These are phyloP conservation scores for Catunica adiposa DNA, from an alignment of 2,329 filamentous ascomycete genomes.

Conservation along the genomic window DNA sequence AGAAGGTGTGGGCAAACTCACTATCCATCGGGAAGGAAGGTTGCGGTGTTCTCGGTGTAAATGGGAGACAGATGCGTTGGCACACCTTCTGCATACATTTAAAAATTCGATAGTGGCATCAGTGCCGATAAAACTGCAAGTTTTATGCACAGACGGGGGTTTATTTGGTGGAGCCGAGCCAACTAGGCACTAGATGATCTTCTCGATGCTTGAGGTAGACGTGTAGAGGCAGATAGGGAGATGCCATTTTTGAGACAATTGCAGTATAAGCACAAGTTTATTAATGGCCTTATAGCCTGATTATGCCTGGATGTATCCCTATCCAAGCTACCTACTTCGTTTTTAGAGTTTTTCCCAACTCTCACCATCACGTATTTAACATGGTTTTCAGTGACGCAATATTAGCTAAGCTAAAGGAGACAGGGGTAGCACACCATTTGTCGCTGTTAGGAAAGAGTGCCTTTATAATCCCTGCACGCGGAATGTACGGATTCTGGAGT, in stretches of 20 bases:
- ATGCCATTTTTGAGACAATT: too few species aligned
- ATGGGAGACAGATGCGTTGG: slow-evolving; percentile 1
- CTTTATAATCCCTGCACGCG: neutral
- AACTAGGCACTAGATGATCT: neutral
- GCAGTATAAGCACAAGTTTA: too few species aligned
- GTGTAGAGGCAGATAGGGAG: too few species aligned
- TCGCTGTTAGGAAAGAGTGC: neutral
- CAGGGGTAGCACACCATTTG: neutral
- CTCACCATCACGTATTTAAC: too few species aligned
- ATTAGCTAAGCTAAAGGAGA: neutral
- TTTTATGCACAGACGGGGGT: neutral
- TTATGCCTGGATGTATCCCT: too few species aligned
- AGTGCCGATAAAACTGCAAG: neutral
- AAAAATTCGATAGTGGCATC: neutral
- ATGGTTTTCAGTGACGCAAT: neutral
- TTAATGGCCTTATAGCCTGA: too few species aligned
- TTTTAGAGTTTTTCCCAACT: too few species aligned
- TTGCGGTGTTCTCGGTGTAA: neutral
- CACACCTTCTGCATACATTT: neutral
- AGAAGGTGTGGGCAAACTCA: neutral
- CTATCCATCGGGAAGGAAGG: neutral
- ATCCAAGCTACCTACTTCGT: too few species aligned
- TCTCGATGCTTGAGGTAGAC: neutral
- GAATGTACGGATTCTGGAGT: neutral
- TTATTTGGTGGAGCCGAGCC: neutral